phyloP scores from a whole-genome alignment of 2,329 filamentous ascomycete species.

The Aureobasidium musti region DNA sequence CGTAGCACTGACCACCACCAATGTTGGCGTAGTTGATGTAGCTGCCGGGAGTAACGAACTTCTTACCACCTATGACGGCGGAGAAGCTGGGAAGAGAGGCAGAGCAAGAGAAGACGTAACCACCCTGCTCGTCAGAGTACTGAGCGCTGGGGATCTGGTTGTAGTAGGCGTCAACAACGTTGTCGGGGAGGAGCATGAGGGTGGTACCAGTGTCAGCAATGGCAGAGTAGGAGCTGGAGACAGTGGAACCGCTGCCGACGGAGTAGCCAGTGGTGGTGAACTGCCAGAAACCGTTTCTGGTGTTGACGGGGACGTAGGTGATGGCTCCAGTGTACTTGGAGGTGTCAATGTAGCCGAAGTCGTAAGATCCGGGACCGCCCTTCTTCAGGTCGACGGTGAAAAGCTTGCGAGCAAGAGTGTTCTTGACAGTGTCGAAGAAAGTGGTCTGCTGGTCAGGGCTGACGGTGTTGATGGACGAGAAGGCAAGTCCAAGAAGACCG shows the following conservation, averaged over 20 bases:
- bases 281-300: conserved; percentile 64
- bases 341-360: conserved; percentile 62
- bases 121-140: conserved; percentile 53
- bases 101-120: conserved; percentile 58
- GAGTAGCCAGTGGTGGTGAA: conserved; percentile 60
- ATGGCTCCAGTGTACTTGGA: conserved; percentile 61
- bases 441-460: conserved; percentile 54
- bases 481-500: conserved; percentile 62
- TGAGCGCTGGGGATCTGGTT: conserved; percentile 50
- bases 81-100: conserved; percentile 56
- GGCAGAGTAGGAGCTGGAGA: conserved; percentile 49
- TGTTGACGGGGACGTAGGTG: conserved; percentile 59
- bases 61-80: conserved; percentile 53
- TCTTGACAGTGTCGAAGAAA: conserved; percentile 62
- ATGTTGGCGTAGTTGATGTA: conserved; percentile 58
- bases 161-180: conserved; percentile 63
- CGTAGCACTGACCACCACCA: conserved; percentile 60
- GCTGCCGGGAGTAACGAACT: conserved; percentile 55
- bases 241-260: conserved; percentile 50
- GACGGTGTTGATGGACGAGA: conserved; percentile 61
- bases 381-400: conserved; percentile 62
- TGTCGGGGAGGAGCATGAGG: conserved; percentile 60
- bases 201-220: conserved; percentile 74
- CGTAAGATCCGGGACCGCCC: conserved; percentile 54
- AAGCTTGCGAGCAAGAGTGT: conserved; percentile 53